Base-by-base conservation (phyloP, 768 basidiomycete genomes). In the Cyclocybe cylindracea region DNA sequence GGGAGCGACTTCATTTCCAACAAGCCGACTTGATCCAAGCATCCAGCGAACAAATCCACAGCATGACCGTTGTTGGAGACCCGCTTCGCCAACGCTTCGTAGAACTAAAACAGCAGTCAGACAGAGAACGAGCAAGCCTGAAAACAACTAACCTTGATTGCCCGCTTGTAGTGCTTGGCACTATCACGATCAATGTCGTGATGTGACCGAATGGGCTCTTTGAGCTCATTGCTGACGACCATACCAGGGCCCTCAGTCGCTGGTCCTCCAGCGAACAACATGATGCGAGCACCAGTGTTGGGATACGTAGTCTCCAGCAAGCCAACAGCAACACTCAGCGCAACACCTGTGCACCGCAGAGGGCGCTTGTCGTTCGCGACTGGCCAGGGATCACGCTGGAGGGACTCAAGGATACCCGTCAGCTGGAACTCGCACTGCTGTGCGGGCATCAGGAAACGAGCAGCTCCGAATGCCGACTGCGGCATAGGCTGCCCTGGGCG, bases 131-230 rank as follows among this genome's bases (percentile, higher is more conserved):
- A 48, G 19, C 5, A 39, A 37, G 11, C 16, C 24, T 11, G 10
- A 16, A 16, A 35, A 37, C 13, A 8, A 61, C 76, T 44, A 54
- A 95, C 96, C 85, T 98, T 99, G 56, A 86, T 83, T 10, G 97
- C 94, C 40, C 94, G 87, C 74, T 98, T 98, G 77, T 88, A 98
- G 66, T 99, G 94, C 71, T 98, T 98, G 39, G 89, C 95, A 55
- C 85, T 89, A 68, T 99, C 97, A 14, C 94, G 81, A 63, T 99
- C 97, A 61, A 98, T 98, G 64, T 99, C 97, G 72, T 98, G 96
- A 67, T 99, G 97, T 7, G 94, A 97, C 47, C 97, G 89, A 56
- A 99, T 98, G 2, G 95, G 94, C 63, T 99, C 97, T 72, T 92
- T 91, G 50, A 98, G 77, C 71, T 98, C 96, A 58, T 91, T 91